Evolutionary conservation across 805 yeast species (phyloP).

Genomic region (Vanderwaltozyma yarrowii): DNA sequence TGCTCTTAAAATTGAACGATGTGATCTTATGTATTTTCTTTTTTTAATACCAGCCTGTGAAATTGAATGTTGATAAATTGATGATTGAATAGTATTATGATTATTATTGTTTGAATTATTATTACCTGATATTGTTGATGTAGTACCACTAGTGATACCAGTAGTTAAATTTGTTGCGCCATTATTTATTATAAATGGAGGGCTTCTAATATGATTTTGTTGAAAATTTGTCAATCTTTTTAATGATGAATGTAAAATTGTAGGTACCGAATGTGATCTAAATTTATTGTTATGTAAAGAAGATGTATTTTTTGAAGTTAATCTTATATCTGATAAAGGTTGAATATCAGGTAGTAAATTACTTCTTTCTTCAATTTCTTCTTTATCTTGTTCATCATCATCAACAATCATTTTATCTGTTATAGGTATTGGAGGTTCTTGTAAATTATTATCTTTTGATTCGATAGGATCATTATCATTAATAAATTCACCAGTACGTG

Average conservation of each 20-base stretch:
- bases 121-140: background rate
- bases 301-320: background rate
- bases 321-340: background rate
- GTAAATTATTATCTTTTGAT: background rate
- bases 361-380: background rate
- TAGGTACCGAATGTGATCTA: slow-evolving; percentile 28
- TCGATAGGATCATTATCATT: slow-evolving; percentile 2
- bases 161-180: background rate
- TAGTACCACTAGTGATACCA: background rate
- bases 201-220: background rate
- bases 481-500: slow-evolving; percentile 25
- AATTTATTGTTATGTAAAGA: slow-evolving; percentile 4
- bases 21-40: slow-evolving; percentile 4
- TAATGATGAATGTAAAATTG: slow-evolving; percentile 26
- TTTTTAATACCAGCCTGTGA: slow-evolving; percentile 2
- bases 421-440: too few species aligned
- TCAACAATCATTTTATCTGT: background rate
- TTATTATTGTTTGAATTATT: background rate
- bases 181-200: too few species aligned
- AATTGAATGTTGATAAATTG: background rate
- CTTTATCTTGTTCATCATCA: background rate
- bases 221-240: slow-evolving; percentile 12
- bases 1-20: slow-evolving; percentile 2
- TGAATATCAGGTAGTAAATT: background rate
- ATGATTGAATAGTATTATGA: background rate